These are phyloP conservation scores for Vigna unguiculata DNA, from an alignment of 306 rosid species.

Conservation along the genomic window DNA sequence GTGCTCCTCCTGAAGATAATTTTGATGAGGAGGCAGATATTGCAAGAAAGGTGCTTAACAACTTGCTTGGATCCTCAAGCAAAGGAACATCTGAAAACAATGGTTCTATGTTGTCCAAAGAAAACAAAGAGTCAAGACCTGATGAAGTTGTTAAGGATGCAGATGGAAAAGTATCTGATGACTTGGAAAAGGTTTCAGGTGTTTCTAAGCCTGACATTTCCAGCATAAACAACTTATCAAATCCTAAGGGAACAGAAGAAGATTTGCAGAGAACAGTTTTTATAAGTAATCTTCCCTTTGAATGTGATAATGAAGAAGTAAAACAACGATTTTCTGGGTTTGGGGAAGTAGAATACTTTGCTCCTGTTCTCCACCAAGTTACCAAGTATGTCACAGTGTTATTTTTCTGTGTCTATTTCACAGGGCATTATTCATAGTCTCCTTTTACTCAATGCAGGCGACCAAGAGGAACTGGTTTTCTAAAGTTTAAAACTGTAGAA, in stretches of 20 bases:
- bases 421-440: slow-evolving; percentile 40
- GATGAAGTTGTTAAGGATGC: slow-evolving; percentile 46
- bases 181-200: slow-evolving; percentile 55
- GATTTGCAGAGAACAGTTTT: slow-evolving; percentile 82
- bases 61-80: slow-evolving; percentile 63
- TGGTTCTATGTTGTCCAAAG: slow-evolving; percentile 44
- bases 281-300: slow-evolving; percentile 87
- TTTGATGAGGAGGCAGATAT: slow-evolving; percentile 87
- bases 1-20: slow-evolving; percentile 58
- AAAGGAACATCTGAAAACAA: slow-evolving; percentile 56
- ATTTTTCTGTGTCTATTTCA: slow-evolving; percentile 34
- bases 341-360: slow-evolving; percentile 85
- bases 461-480: slow-evolving; percentile 95
- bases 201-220: slow-evolving; percentile 55
- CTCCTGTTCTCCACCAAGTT: slow-evolving; percentile 84
- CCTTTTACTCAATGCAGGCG: slow-evolving; percentile 68
- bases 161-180: slow-evolving; percentile 50
- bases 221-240: slow-evolving; percentile 43
- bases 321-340: slow-evolving; percentile 83
- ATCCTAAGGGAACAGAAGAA: slow-evolving; percentile 58
- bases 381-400: slow-evolving; percentile 67
- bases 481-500: slow-evolving; percentile 77
- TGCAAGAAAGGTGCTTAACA: slow-evolving; percentile 78
- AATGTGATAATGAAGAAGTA: slow-evolving; percentile 74
- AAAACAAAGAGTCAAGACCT: slow-evolving; percentile 48